phyloP scores from a whole-genome alignment of 2,329 filamentous ascomycete species.

The Aspergillus aculeatus region DNA sequence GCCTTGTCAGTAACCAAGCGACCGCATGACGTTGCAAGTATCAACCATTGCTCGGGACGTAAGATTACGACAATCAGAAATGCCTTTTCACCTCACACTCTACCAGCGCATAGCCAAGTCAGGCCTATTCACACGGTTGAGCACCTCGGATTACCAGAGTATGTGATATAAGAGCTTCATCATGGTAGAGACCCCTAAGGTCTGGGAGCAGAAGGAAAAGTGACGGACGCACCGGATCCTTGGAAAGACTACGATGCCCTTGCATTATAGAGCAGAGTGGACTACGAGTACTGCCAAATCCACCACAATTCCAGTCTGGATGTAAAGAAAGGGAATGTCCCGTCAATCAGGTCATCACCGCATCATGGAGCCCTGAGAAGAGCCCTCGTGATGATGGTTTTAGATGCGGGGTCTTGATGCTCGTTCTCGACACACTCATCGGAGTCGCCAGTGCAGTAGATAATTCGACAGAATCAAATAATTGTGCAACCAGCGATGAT shows the following conservation, averaged over 20 bases:
- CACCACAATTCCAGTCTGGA: neutral
- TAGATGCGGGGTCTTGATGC: slow-evolving; percentile 60
- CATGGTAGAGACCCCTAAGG: slow-evolving; percentile 22
- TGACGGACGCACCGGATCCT: neutral
- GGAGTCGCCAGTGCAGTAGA: slow-evolving; percentile 67
- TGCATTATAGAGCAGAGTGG: neutral
- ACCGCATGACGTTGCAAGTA: neutral
- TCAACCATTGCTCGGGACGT: neutral
- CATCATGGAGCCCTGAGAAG: slow-evolving; percentile 39
- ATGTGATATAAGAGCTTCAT: slow-evolving; percentile 37
- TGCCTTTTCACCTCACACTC: slow-evolving; percentile 46
- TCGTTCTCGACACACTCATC: slow-evolving; percentile 70
- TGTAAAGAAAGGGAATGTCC: slow-evolving; percentile 31
- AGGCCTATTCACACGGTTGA: slow-evolving; percentile 38
- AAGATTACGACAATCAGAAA: slow-evolving; percentile 36
- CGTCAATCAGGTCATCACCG: slow-evolving; percentile 49
- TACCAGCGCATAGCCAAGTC: slow-evolving; percentile 36
- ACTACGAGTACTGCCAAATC: neutral
- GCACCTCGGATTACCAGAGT: slow-evolving; percentile 48
- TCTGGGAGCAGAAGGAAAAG: neutral
- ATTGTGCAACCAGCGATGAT: slow-evolving; percentile 63
- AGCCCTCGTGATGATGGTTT: slow-evolving; percentile 75
- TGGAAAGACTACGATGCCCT: neutral
- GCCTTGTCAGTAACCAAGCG: slow-evolving; percentile 5
- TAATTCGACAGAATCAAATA: slow-evolving; percentile 23